phyloP scores from a whole-genome alignment of 352 stramenopile species.

The Phytophthora brassicae region DNA sequence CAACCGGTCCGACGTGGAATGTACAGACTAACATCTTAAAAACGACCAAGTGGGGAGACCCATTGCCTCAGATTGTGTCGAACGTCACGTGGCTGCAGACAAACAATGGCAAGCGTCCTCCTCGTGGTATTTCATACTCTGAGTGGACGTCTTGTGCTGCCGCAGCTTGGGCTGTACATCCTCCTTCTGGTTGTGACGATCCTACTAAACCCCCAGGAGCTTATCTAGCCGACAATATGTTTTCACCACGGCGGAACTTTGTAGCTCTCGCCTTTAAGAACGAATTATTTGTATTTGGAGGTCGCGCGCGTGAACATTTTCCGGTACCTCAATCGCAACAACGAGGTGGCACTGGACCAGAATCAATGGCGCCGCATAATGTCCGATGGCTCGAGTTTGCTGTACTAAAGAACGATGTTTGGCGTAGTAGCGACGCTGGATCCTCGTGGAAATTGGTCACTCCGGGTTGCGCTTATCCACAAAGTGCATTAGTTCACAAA shows the following conservation, averaged over 20 bases:
- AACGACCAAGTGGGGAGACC: slow-evolving; percentile 69
- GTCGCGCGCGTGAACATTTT: slow-evolving; percentile 60
- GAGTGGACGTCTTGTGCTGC: slow-evolving; percentile 71
- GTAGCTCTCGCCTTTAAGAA: slow-evolving; percentile 60
- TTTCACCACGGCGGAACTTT: slow-evolving; percentile 71
- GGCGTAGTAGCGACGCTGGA: slow-evolving; percentile 68
- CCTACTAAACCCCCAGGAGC: slow-evolving; percentile 55
- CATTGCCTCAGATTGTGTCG: slow-evolving; percentile 64
- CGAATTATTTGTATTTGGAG: slow-evolving; percentile 62
- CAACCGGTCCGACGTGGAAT: slow-evolving; percentile 57
- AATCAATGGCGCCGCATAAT: slow-evolving; percentile 32
- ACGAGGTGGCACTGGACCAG: slow-evolving; percentile 37
- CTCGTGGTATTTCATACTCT: slow-evolving; percentile 51
- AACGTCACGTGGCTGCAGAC: slow-evolving; percentile 74
- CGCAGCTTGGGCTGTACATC: slow-evolving; percentile 49
- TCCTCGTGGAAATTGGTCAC: slow-evolving; percentile 77
- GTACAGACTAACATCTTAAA: slow-evolving; percentile 62
- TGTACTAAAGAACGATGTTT: slow-evolving; percentile 82
- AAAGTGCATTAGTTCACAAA: slow-evolving; percentile 56
- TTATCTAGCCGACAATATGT: slow-evolving; percentile 81
- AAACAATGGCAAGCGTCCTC: slow-evolving; percentile 69
- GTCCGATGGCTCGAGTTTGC: slow-evolving; percentile 63
- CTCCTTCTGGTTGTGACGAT: slow-evolving; percentile 58
- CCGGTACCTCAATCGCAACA: slow-evolving; percentile 54
- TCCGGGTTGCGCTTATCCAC: slow-evolving; percentile 57